phyloP scores from a whole-genome alignment of 2,329 filamentous ascomycete genomes.

The Trichoderma asperellum region DNA sequence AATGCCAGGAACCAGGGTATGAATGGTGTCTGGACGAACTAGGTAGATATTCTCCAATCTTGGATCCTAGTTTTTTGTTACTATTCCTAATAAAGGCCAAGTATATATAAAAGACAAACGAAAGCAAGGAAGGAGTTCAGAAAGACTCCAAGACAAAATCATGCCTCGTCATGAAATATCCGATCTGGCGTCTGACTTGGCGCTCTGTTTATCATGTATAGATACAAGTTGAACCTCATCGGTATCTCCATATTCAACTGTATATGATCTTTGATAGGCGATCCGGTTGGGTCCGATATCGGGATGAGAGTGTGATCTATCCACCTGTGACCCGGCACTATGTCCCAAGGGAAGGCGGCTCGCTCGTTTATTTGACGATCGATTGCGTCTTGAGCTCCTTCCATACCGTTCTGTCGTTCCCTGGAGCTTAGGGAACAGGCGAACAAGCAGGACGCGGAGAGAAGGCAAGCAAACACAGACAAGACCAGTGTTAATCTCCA shows the following conservation, averaged over 20 bases:
- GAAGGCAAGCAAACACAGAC: constrained; percentile 48
- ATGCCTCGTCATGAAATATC: constrained; percentile 9
- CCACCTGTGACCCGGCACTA: constrained; percentile 36
- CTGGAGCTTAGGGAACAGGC: constrained; percentile 45
- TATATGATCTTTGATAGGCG: constrained; percentile 42
- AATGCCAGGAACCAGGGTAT: background rate
- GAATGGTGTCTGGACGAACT: background rate
- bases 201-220: constrained; percentile 25
- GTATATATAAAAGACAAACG: background rate
- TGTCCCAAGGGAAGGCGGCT: constrained; percentile 31
- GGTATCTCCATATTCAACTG: constrained; percentile 39
- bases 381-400: constrained; percentile 34
- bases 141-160: background rate
- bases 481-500: constrained; percentile 47
- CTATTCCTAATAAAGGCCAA: background rate
- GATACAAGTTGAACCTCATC: constrained; percentile 28
- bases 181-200: constrained; percentile 20
- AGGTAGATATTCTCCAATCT: background rate
- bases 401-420: constrained; percentile 39
- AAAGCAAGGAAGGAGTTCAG: background rate
- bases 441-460: constrained; percentile 42
- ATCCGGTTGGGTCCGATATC: constrained; percentile 38
- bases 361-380: constrained; percentile 25
- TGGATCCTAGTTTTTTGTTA: background rate
- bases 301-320: constrained; percentile 31